Base-by-base conservation (phyloP, 192 early-diverging fungal species). In the Backusella australiensis region DNA sequence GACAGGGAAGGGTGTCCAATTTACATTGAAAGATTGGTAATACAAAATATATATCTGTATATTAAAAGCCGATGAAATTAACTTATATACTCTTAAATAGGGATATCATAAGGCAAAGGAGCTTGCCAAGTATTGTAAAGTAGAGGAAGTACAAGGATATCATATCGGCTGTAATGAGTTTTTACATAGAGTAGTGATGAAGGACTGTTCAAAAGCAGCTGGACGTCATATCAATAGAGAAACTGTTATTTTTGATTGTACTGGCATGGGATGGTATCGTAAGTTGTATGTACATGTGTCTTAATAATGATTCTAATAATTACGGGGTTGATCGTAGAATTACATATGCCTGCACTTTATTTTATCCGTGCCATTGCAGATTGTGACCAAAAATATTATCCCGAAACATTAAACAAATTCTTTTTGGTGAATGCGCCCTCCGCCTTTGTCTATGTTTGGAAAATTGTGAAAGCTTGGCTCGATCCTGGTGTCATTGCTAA, bases 391-490 rank as follows among this genome's bases (percentile, higher is more conserved):
- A 92, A 95, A 72, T 93, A 96, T 78, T 99, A 99, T 76, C 97
- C 97, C 15, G 97, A 98, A 82, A 94, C 92, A 81, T 87, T 98
- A 72, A 91, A 93, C 77, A 94, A 92, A 76, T 93, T 97, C 71
- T 98, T 91, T 74, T 89, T 99, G 41, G 94, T 99, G 79, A 99
- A 99, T 82, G 92, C 95, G 68, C 97, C 97, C 5, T 90, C 86
- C 72, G 89, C 96, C 56, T 99, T 99, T 87, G 87, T 92, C 49
- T 89, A 87, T 34, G 90, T 90, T n/a, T 95, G 93, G 90, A 91
- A 89, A 29, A 84, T 94, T 66, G 89, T 93, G 67, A 93, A 90
- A 75, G 88, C 83, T 69, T 94, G 92, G 89, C 83, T 95, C 66
- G 94, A 95, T 71, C 93, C 93, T 56, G 90, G 93, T 29, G 89